phyloP scores from a whole-genome alignment of 192 early-diverging fungal species.

The Funneliformis mosseae region DNA sequence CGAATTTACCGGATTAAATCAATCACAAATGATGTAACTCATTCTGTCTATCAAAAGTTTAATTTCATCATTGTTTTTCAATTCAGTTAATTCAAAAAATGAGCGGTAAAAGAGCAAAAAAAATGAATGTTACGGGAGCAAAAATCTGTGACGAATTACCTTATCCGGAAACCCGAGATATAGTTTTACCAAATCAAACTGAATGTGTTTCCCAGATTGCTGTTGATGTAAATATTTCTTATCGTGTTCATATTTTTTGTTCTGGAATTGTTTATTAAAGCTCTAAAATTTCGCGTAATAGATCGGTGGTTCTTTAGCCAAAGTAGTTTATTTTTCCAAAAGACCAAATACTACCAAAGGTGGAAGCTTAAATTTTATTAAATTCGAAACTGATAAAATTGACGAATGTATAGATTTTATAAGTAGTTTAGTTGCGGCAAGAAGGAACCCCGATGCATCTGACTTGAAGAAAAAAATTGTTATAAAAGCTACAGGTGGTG shows the following conservation, averaged over 20 bases:
- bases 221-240: constrained; percentile 67
- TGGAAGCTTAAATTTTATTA: constrained; percentile 89
- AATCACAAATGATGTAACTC: too few species aligned
- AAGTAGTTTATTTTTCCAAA: constrained; percentile 73
- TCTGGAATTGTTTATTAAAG: constrained; percentile 19
- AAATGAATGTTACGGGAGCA: constrained; percentile 59
- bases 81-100: too few species aligned
- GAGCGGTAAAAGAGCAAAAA: constrained; percentile 1
- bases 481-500: constrained; percentile 87
- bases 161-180: constrained; percentile 71
- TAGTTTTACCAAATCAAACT: constrained; percentile 82
- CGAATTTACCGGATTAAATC: too few species aligned
- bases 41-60: too few species aligned
- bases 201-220: constrained; percentile 87
- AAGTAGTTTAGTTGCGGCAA: constrained; percentile 56
- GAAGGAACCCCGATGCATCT: neutral
- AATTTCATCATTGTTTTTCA: too few species aligned
- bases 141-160: constrained; percentile 55
- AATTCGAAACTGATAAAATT: constrained; percentile 92
- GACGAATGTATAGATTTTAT: constrained; percentile 89
- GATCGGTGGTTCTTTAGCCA: constrained; percentile 76
- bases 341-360: constrained; percentile 54
- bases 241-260: neutral
- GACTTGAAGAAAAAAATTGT: constrained; percentile 48
- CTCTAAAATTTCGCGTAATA: constrained; percentile 30